Evolutionary conservation across 2,329 filamentous ascomycete genomes (phyloP).

Genomic region (Tolypocladium ovalisporum): DNA sequence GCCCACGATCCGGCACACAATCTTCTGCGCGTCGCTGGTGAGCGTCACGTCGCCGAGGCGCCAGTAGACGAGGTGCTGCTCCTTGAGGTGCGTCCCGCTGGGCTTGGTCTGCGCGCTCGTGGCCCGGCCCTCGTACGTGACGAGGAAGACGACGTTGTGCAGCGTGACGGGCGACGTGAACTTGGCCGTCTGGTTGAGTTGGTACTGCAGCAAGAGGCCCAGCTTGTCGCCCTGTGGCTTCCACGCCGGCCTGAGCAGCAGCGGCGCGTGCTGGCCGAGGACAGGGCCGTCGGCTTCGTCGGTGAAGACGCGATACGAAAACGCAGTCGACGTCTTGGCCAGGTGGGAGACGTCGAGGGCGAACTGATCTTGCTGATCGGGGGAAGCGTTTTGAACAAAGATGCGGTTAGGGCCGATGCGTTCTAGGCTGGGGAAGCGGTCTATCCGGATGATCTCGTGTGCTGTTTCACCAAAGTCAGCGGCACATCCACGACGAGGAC

Average conservation of each 20-base stretch:
- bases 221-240: conserved; percentile 76
- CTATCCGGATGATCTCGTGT: conserved; percentile 64
- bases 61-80: conserved; percentile 72
- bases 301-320: conserved; percentile 83
- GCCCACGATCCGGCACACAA: conserved; percentile 69
- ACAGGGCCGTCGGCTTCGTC: conserved; percentile 40
- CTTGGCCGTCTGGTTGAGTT: conserved; percentile 60
- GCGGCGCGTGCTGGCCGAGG: conserved; percentile 51
- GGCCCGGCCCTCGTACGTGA: conserved; percentile 60
- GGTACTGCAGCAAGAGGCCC: conserved; percentile 77
- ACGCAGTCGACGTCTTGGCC: conserved; percentile 65
- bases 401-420: conserved; percentile 89
- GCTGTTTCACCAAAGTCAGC: conserved; percentile 21
- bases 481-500: neutral
- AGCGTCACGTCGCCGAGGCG: conserved; percentile 64
- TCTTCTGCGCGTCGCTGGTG: conserved; percentile 55
- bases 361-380: conserved; percentile 68
- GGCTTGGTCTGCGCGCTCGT: conserved; percentile 67
- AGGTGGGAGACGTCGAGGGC: conserved; percentile 63
- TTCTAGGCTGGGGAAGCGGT: conserved; percentile 80
- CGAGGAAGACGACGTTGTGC: conserved; percentile 66
- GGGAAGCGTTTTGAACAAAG: conserved; percentile 61
- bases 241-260: conserved; percentile 68
- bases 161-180: conserved; percentile 30
- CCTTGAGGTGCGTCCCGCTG: conserved; percentile 65